Evolutionary conservation across 192 early-diverging fungal genomes (phyloP).

Genomic region (Pecoramyces ruminantium): DNA sequence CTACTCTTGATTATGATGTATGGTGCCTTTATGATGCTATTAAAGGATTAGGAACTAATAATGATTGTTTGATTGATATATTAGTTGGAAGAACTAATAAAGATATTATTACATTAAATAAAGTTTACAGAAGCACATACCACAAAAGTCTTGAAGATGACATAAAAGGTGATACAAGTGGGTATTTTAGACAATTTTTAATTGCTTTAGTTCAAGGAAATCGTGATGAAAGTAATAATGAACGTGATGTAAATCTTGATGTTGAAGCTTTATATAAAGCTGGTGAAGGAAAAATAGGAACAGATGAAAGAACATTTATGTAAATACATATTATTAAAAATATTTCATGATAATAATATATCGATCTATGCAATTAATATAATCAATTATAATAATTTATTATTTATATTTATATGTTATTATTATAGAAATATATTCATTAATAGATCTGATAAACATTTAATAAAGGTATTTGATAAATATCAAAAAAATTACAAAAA

Average conservation of each 20-base stretch:
- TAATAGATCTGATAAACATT: neutral
- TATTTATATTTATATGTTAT: neutral
- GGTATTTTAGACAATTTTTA: conserved; percentile 12
- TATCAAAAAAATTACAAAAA: conserved; percentile 14
- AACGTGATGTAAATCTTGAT: conserved; percentile 11
- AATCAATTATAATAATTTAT: no score
- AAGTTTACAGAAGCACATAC: conserved; percentile 11
- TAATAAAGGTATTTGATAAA: conserved; percentile 5
- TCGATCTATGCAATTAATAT: no score
- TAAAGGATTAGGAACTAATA: conserved; percentile 16
- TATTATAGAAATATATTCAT: neutral
- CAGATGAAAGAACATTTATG: conserved; percentile 23
- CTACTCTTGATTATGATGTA: neutral
- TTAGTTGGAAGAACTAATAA: conserved; percentile 23
- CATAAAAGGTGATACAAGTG: conserved; percentile 10
- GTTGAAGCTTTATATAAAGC: conserved; percentile 21
- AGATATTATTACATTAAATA: conserved; percentile 17
- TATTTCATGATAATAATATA: no score
- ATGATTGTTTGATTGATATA: conserved; percentile 23
- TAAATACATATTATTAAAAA: conserved; percentile 2
- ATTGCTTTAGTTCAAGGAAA: conserved; percentile 5
- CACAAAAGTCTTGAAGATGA: conserved; percentile 8
- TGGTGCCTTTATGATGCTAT: neutral
- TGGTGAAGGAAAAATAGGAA: conserved; percentile 19
- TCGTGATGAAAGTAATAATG: conserved; percentile 9